phyloP scores from a whole-genome alignment of 1,284 basidiomycete species.

The Ustilago trichophora region DNA sequence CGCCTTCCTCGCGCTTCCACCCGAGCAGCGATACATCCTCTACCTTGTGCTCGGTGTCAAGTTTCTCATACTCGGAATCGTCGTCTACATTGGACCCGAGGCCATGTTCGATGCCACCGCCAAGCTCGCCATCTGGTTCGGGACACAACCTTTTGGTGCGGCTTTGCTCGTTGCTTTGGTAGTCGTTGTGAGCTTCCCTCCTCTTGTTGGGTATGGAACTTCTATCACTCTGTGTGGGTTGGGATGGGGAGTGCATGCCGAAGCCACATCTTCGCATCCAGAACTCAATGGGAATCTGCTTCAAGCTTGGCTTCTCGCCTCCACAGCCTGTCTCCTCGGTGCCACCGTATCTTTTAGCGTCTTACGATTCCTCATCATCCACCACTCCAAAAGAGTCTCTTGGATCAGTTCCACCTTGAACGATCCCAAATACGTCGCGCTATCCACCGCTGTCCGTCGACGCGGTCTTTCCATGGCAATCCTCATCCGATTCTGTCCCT shows the following conservation, averaged over 20 bases:
- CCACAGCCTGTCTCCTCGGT: conserved; percentile 51
- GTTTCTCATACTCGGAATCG: conserved; percentile 8
- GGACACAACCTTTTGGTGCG: conserved; percentile 29
- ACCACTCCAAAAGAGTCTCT: conserved; percentile 20
- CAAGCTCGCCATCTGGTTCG: conserved; percentile 45
- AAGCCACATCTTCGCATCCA: conserved; percentile 7
- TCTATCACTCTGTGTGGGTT: conserved; percentile 57
- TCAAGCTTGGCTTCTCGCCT: conserved; percentile 55
- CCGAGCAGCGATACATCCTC: conserved; percentile 29
- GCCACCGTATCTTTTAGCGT: conserved; percentile 44
- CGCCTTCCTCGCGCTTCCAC: conserved; percentile 21
- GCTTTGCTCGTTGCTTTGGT: conserved; percentile 31
- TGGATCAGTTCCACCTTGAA: conserved; percentile 32
- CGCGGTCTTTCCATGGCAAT: conserved; percentile 54
- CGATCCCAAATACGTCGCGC: conserved; percentile 51
- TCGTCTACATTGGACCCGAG: conserved; percentile 36
- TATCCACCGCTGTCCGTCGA: conserved; percentile 51
- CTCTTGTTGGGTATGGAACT: conserved; percentile 59
- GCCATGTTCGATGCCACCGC: conserved; percentile 44
- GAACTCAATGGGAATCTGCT: conserved; percentile 24
- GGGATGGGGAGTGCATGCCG: conserved; percentile 48
- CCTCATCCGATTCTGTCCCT: conserved; percentile 59
- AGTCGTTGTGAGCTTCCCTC: conserved; percentile 57
- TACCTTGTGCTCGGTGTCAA: conserved; percentile 26
- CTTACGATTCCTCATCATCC: conserved; percentile 30